phyloP scores from a whole-genome alignment of 176 grass and related monocot genomes.

The Bonia amplexicaulis region DNA sequence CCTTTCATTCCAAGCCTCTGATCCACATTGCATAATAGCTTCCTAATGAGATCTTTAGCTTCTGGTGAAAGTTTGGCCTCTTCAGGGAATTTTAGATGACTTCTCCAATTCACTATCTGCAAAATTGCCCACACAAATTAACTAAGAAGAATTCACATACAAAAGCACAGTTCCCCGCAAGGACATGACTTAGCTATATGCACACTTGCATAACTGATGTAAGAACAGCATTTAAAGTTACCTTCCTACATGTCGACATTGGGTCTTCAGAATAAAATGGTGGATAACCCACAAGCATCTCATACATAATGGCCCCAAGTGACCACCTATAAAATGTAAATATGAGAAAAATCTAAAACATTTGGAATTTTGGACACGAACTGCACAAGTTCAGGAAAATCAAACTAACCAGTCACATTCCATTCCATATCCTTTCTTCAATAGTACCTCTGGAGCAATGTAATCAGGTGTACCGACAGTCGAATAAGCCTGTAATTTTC shows the following conservation, averaged over 20 bases:
- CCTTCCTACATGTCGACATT: constrained; percentile 94
- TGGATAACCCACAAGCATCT: constrained; percentile 97
- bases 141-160: constrained; percentile 2
- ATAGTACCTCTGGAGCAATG: constrained; percentile 93
- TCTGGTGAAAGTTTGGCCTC: constrained; percentile 73
- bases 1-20: constrained; percentile 79
- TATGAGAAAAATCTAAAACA: constrained; percentile 15
- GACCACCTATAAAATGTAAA: constrained; percentile 68
- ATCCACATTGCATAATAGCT: constrained; percentile 83
- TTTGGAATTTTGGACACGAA: neutral
- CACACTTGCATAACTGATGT: neutral
- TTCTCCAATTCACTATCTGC: constrained; percentile 98
- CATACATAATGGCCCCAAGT: constrained; percentile 95
- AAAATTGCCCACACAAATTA: neutral
- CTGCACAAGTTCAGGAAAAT: constrained; percentile 10
- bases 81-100: constrained; percentile 87
- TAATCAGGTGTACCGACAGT: constrained; percentile 98
- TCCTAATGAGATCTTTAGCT: constrained; percentile 81
- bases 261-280: constrained; percentile 98
- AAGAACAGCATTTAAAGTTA: constrained; percentile 22
- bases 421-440: constrained; percentile 99
- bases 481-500: constrained; percentile 69
- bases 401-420: constrained; percentile 86
- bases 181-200: neutral
- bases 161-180: neutral